phyloP scores from a whole-genome alignment of 1,284 basidiomycete species.

The Cutaneotrichosporon sp. region DNA sequence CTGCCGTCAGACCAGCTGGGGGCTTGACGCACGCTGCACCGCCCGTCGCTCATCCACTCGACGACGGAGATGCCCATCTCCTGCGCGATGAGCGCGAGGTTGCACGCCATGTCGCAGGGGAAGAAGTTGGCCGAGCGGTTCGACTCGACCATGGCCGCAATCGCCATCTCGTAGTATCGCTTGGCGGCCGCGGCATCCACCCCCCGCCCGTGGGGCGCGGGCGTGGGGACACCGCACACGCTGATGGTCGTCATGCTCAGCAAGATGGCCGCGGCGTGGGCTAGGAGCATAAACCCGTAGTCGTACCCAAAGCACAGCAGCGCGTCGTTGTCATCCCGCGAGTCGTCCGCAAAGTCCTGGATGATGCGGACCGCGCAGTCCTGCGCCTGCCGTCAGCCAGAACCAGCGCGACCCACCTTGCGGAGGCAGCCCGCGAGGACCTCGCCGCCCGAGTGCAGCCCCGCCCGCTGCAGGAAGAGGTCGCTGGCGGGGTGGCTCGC shows the following conservation, averaged over 20 bases:
- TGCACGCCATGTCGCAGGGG: conserved; percentile 31
- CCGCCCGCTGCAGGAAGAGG: conserved; percentile 16
- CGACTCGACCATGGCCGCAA: conserved; percentile 26
- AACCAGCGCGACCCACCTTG: conserved; percentile 8
- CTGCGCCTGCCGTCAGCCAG: conserved; percentile 19
- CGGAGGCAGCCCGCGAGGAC: conserved; percentile 14
- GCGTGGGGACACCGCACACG: conserved; percentile 10
- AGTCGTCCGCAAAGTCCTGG: conserved; percentile 27
- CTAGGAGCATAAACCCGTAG: conserved; percentile 28
- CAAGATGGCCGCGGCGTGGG: conserved; percentile 24
- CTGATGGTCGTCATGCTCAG: conserved; percentile 20
- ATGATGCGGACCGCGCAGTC: conserved; percentile 23
- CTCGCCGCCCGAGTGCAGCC: conserved; percentile 8
- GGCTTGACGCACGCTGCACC: conserved; percentile 14
- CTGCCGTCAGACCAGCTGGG: not conserved
- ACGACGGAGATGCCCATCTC: conserved; percentile 25
- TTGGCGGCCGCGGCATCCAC: conserved; percentile 21
- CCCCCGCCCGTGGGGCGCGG: not conserved
- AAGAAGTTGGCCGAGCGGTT: conserved; percentile 32
- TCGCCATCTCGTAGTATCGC: conserved; percentile 28
- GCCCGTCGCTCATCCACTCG: conserved; percentile 22
- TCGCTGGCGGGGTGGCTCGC: conserved; percentile 19
- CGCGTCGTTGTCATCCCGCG: conserved; percentile 20
- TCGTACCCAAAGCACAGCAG: conserved; percentile 26
- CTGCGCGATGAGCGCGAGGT: conserved; percentile 24